Conservation (phyloP, 2,329 filamentous ascomycete species). For the Laburnicola sp. region DNA sequence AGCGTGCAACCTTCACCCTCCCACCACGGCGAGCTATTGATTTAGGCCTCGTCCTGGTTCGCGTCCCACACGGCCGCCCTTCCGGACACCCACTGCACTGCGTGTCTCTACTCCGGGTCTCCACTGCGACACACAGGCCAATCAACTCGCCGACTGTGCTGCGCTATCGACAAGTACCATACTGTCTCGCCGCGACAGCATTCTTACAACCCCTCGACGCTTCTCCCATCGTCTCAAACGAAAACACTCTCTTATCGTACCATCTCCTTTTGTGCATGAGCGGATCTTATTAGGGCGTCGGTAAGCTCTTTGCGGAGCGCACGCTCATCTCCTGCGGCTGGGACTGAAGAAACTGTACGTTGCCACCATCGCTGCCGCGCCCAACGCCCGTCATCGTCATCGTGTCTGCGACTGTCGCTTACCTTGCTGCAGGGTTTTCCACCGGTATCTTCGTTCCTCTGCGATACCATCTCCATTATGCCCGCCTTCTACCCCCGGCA, state of each 20-base stretch:
- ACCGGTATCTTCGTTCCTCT: constrained; percentile 49
- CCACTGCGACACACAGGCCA: constrained; percentile 18
- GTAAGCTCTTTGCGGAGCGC: constrained; percentile 41
- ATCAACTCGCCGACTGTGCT: constrained; percentile 15
- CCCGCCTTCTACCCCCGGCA: constrained; percentile 56
- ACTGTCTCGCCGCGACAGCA: constrained; percentile 27
- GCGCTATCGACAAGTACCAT: constrained; percentile 14
- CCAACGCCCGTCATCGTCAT: too few relatives aligned
- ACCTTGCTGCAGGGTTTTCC: constrained; percentile 40
- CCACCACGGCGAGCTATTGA: constrained; percentile 45
- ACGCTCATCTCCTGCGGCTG: constrained; percentile 39
- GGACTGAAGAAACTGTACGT: constrained; percentile 47
- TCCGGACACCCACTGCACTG: constrained; percentile 15
- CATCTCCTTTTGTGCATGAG: constrained; percentile 43
- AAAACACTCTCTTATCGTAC: constrained; percentile 22
- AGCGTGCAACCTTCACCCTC: constrained; percentile 19
- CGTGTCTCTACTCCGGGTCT: constrained; percentile 20
- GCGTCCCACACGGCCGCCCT: constrained; percentile 17
- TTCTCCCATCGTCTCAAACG: constrained; percentile 23
- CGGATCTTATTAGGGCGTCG: constrained; percentile 36
- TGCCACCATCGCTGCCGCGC: too few relatives aligned
- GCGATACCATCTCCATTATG: constrained; percentile 48
- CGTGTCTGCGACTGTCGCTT: constrained; percentile 14
- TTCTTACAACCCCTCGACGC: constrained; percentile 29
- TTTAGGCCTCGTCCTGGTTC: constrained; percentile 43